These are phyloP conservation scores for Psilocybe azurescens DNA, from an alignment of 768 basidiomycete genomes.

Conservation along the genomic window DNA sequence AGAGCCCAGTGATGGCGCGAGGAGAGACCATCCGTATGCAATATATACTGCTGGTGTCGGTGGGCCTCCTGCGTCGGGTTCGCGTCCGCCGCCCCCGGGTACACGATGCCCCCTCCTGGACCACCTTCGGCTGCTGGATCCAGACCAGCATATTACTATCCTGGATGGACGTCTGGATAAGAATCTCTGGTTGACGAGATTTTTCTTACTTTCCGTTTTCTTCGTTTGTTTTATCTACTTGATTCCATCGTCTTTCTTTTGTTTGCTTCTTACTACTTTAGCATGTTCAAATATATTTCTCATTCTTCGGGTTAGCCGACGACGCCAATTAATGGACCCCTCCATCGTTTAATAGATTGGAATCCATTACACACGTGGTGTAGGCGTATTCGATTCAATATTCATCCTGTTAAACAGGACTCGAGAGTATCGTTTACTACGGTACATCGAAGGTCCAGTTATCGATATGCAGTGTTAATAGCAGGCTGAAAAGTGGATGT, in stretches of 20 bases:
- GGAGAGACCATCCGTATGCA: background rate
- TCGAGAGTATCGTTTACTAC: no score
- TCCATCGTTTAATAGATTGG: no score
- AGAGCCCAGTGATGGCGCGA: background rate
- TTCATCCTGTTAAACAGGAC: no score
- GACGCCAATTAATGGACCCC: background rate
- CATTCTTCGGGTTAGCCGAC: background rate
- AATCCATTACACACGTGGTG: background rate
- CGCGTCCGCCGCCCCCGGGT: background rate
- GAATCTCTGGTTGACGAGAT: background rate
- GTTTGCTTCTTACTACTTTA: background rate
- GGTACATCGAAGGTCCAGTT: no score
- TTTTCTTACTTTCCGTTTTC: background rate
- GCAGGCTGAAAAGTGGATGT: background rate
- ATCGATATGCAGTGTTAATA: no score
- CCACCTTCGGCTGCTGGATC: background rate
- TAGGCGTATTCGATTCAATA: background rate
- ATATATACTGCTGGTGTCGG: conserved; percentile 6
- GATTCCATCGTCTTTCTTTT: background rate
- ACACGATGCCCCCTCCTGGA: background rate
- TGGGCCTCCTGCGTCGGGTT: background rate
- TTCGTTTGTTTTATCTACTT: background rate
- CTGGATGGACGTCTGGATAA: conserved; percentile 10
- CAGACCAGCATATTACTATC: conserved; percentile 9
- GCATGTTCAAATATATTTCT: background rate